Evolutionary conservation across 2,329 filamentous ascomycete genomes (phyloP).

Genomic region (Fonsecaea multimorphosa): DNA sequence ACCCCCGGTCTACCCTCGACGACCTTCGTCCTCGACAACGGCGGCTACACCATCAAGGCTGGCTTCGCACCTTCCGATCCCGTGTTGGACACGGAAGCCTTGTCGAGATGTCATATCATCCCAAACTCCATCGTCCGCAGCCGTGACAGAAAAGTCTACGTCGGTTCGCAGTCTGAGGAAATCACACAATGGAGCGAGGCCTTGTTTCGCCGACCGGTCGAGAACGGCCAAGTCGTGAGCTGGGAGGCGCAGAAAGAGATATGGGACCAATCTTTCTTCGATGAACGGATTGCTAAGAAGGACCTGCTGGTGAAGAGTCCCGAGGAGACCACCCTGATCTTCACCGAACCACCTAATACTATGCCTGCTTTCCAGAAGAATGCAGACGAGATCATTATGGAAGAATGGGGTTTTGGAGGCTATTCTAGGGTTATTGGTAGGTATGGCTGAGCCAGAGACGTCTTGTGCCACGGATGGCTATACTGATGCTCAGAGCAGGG

Average conservation of each 20-base stretch:
- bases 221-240: constrained; percentile 93
- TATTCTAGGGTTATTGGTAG: constrained; percentile 77
- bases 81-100: constrained; percentile 50
- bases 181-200: constrained; percentile 91
- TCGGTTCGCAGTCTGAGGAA: constrained; percentile 76
- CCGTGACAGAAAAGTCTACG: constrained; percentile 77
- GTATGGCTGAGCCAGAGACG: constrained; percentile 43
- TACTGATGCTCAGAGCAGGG: constrained; percentile 53
- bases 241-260: constrained; percentile 97
- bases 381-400: constrained; percentile 95
- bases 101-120: constrained; percentile 67
- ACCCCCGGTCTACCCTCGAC: constrained; percentile 61
- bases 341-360: constrained; percentile 85
- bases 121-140: constrained; percentile 90
- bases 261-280: constrained; percentile 89
- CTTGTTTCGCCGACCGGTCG: constrained; percentile 83
- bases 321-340: constrained; percentile 77
- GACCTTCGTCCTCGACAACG: constrained; percentile 92
- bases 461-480: not conserved
- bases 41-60: constrained; percentile 88
- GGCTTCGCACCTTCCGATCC: constrained; percentile 67
- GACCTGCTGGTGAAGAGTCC: constrained; percentile 63
- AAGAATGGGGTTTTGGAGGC: constrained; percentile 90
- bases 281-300: constrained; percentile 67
- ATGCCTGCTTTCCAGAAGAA: constrained; percentile 82